Conservation (phyloP, 441 rosid genomes). For the Aleurites moluccanus region DNA sequence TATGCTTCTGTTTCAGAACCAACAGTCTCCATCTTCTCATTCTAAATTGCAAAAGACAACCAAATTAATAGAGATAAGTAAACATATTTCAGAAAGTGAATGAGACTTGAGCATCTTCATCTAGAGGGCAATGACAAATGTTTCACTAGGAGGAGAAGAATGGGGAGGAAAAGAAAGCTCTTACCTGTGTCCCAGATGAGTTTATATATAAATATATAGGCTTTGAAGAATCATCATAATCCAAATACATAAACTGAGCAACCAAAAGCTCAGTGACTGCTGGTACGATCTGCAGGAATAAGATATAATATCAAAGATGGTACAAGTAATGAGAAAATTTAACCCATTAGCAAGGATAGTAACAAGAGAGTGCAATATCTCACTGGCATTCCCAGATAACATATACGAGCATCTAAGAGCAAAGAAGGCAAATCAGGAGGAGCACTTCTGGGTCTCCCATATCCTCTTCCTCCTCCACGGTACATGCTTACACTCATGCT, state of each 20-base stretch:
- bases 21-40: slow-evolving; percentile 80
- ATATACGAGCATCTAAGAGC: slow-evolving; percentile 82
- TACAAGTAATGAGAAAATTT: slow-evolving; percentile 1
- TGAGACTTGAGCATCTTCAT: background rate
- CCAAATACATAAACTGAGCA: slow-evolving; percentile 82
- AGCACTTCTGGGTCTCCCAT: slow-evolving; percentile 52
- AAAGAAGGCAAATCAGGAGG: slow-evolving; percentile 93
- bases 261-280: slow-evolving; percentile 80
- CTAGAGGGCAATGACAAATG: background rate
- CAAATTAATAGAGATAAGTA: slow-evolving; percentile 19
- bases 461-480: slow-evolving; percentile 57
- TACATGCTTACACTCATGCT: slow-evolving; percentile 78
- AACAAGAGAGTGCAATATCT: slow-evolving; percentile 21
- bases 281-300: slow-evolving; percentile 65
- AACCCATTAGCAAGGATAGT: slow-evolving; percentile 11
- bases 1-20: slow-evolving; percentile 91
- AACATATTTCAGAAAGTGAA: slow-evolving; percentile 1
- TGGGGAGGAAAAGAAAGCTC: slow-evolving; percentile 4
- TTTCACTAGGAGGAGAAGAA: background rate
- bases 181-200: slow-evolving; percentile 84
- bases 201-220: slow-evolving; percentile 83
- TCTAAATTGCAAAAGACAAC: slow-evolving; percentile 41
- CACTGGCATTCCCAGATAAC: slow-evolving; percentile 90
- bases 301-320: slow-evolving; percentile 17
- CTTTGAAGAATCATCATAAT: slow-evolving; percentile 59